A percentile compares a stretch with the other conserved stretches of the same genome.
Conservation (phyloP, 805 yeast species). For the Saccharomycopsis babjevae region DNA sequence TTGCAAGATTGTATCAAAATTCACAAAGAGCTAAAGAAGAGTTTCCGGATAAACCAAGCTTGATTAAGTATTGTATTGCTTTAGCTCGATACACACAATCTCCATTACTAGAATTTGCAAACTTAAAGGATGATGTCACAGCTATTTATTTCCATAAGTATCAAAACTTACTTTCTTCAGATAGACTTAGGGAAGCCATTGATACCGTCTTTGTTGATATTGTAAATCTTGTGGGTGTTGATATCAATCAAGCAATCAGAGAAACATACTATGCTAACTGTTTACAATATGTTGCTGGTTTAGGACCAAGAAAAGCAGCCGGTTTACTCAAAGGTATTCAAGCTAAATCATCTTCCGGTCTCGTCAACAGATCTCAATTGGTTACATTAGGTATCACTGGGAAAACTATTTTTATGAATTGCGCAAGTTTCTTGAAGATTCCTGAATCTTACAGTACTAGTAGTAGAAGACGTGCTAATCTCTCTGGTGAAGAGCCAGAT, state of each 20-base stretch:
- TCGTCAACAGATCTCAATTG: slow-evolving; percentile 65
- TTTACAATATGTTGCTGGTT: slow-evolving; percentile 75
- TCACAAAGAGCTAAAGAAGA: slow-evolving; percentile 68
- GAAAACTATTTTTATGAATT: slow-evolving; percentile 77
- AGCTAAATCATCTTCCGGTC: slow-evolving; percentile 45
- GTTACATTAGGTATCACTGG: slow-evolving; percentile 72
- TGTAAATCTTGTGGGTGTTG: slow-evolving; percentile 86
- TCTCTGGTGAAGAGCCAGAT: slow-evolving; percentile 46
- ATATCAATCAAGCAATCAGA: slow-evolving; percentile 80
- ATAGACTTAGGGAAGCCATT: slow-evolving; percentile 51
- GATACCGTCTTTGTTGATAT: slow-evolving; percentile 83
- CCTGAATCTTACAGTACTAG: slow-evolving; percentile 37
- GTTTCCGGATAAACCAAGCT: slow-evolving; percentile 72
- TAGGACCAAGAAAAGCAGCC: slow-evolving; percentile 92
- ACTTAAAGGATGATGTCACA: slow-evolving; percentile 63
- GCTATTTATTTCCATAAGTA: slow-evolving; percentile 60
- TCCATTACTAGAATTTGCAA: slow-evolving; percentile 84
- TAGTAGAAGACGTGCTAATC: slow-evolving; percentile 28
- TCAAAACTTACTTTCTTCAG: slow-evolving; percentile 62
- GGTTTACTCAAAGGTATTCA: slow-evolving; percentile 78
- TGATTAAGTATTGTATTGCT: slow-evolving; percentile 77
- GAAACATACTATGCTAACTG: slow-evolving; percentile 60
- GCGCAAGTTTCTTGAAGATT: slow-evolving; percentile 81
- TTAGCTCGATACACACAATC: slow-evolving; percentile 87
- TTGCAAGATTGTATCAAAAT: slow-evolving; percentile 79